These are phyloP conservation scores for Volutella citrinella DNA, from an alignment of 2,329 filamentous ascomycete genomes.

Conservation along the genomic window DNA sequence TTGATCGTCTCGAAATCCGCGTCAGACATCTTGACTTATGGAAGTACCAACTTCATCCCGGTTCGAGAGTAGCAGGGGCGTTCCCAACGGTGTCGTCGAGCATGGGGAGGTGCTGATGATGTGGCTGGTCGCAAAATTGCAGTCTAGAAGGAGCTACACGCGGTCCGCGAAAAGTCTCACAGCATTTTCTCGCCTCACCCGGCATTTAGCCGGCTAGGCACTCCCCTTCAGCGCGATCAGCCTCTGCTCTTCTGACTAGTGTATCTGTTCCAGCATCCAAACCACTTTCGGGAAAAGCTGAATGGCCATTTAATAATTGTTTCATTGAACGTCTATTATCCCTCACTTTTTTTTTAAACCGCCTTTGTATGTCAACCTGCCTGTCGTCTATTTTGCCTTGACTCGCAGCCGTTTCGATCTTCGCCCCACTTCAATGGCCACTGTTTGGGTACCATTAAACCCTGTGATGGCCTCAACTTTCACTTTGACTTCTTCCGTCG, in stretches of 20 bases:
- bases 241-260: background rate
- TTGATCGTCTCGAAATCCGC: conserved; percentile 86
- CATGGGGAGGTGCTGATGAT: conserved; percentile 33
- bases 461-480: too few species aligned
- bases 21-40: conserved; percentile 59
- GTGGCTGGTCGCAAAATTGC: conserved; percentile 28
- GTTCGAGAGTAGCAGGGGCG: conserved; percentile 37
- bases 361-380: too few species aligned
- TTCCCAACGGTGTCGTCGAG: conserved; percentile 32
- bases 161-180: conserved; percentile 31
- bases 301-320: too few species aligned
- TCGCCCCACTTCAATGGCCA: conserved; percentile 12
- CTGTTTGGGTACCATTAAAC: too few species aligned
- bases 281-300: too few species aligned
- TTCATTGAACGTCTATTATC: too few species aligned
- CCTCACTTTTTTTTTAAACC: too few species aligned
- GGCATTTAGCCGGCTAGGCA: conserved; percentile 32
- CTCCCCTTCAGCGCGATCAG: too few species aligned
- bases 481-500: too few species aligned
- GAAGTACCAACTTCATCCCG: conserved; percentile 38
- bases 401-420: conserved; percentile 26
- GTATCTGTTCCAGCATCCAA: too few species aligned
- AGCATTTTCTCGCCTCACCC: conserved; percentile 14
- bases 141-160: conserved; percentile 25
- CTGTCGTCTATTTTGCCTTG: conserved; percentile 4